phyloP scores from a whole-genome alignment of 2,329 filamentous ascomycete genomes.

The Sclerotinia nivalis region DNA sequence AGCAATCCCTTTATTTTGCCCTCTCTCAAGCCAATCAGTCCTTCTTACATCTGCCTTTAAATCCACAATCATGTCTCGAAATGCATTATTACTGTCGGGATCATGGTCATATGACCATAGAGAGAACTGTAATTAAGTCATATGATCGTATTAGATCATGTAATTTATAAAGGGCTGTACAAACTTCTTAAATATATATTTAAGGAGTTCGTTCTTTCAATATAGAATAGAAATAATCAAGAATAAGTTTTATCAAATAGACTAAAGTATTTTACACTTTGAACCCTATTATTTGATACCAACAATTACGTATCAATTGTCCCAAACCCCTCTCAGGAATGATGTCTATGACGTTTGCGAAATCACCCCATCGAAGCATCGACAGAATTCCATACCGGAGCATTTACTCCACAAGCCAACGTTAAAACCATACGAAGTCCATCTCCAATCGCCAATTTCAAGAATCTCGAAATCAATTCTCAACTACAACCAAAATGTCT shows the following conservation, averaged over 20 bases:
- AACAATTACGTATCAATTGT: constrained; percentile 16
- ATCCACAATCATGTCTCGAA: constrained; percentile 12
- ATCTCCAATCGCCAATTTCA: not conserved
- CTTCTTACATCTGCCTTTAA: not conserved
- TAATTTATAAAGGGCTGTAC: no score
- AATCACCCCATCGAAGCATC: not conserved
- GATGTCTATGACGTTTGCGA: constrained; percentile 14
- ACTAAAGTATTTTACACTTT: no score
- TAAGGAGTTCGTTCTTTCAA: no score
- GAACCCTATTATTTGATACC: no score
- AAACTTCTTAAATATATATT: no score
- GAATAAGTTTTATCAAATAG: no score
- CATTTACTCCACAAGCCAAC: constrained; percentile 3
- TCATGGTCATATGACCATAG: no score
- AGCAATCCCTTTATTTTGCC: not conserved
- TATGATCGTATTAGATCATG: no score
- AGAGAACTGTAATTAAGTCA: no score
- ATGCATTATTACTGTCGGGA: constrained; percentile 15
- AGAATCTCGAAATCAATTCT: constrained; percentile 3
- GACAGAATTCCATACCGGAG: constrained; percentile 5
- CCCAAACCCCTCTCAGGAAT: not conserved
- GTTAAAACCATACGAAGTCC: not conserved
- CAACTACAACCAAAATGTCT: constrained; percentile 30
- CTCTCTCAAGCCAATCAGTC: not conserved
- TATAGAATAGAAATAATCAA: no score